Base-by-base conservation (phyloP, 176 grass and related monocot species). In the maize (Zea mays) region DNA sequence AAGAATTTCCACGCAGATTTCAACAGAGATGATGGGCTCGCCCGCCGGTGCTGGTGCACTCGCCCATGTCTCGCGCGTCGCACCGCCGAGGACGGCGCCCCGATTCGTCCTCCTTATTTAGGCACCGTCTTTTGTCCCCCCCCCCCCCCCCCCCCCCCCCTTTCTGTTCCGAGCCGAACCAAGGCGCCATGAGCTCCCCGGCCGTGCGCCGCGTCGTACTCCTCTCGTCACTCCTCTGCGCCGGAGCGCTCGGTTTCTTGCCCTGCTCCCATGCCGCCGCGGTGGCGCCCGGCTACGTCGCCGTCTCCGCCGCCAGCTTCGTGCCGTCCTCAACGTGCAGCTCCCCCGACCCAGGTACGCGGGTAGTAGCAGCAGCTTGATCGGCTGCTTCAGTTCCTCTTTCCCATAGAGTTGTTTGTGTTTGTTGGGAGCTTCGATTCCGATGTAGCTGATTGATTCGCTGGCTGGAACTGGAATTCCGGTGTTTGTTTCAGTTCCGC, bases 261-360 rank as follows among this genome's bases (percentile, higher is more conserved):
- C 56, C 72, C 27, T n/a, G 16, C 27, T 56, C 40, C 40, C 71
- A 74, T 54, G 76, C 35, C 59, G 17, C 69, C 43, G 14, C 8
- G 17, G 52, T 2, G 0, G 57, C 17, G 16, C n/a, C 70, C 44
- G 43, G 66, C 41, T 77, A 59, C 77, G 42, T 85, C 77, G 81
- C 78, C 65, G 71, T 85, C 71, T 88, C 82, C 59, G 43, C 82
- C 35, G 33, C 72, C 49, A 77, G 66, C 49, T 81, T 89, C 77
- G 8, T 8, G 21, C 14, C 59, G 20, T 19, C 65, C 34, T 27
- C 77, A 0, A 85, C 50, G 0, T 89, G 87, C 87, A 56, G 65
- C 42, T 19, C 54, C 2, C 42, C 49, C n/a, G 74, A 38, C 3
- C 47, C 5, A 76, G 82, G 86, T 87, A 39, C 16, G 75, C 49